Evolutionary conservation across 768 basidiomycete species (phyloP).

Genomic region (Chalciporus chontae): DNA sequence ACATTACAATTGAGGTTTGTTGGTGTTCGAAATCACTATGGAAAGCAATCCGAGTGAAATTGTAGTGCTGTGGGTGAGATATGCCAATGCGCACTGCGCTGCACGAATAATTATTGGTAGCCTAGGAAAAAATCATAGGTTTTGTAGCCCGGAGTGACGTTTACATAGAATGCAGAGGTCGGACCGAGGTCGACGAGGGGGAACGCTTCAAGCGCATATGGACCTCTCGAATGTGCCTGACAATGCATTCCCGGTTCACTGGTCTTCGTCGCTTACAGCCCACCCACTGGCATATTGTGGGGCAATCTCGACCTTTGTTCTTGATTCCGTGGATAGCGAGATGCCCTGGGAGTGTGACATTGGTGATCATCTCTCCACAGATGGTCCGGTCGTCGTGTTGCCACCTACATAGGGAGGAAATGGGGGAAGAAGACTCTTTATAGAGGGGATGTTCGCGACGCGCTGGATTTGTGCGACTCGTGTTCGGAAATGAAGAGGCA

Average conservation of each 20-base stretch:
- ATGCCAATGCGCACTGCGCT: no score
- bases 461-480: not conserved
- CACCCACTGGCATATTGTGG: conserved; percentile 9
- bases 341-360: conserved; percentile 5
- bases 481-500: not conserved
- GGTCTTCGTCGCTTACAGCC: conserved; percentile 1
- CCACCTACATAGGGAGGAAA: conserved; percentile 7
- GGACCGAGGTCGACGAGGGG: not conserved
- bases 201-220: conserved; percentile 12
- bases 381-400: not conserved
- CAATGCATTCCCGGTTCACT: conserved; percentile 22
- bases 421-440: no score
- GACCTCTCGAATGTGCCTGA: conserved; percentile 14
- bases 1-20: no score
- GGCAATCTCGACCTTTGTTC: not conserved
- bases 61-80: no score
- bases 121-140: no score
- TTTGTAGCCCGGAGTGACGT: no score
- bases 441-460: not conserved
- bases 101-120: no score
- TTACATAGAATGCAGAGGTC: not conserved
- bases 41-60: no score
- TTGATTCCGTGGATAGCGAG: conserved; percentile 15
- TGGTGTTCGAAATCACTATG: no score
- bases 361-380: conserved; percentile 2